Evolutionary conservation across 345 rosid genomes (phyloP).

Genomic region (Isatis tinctoria): DNA sequence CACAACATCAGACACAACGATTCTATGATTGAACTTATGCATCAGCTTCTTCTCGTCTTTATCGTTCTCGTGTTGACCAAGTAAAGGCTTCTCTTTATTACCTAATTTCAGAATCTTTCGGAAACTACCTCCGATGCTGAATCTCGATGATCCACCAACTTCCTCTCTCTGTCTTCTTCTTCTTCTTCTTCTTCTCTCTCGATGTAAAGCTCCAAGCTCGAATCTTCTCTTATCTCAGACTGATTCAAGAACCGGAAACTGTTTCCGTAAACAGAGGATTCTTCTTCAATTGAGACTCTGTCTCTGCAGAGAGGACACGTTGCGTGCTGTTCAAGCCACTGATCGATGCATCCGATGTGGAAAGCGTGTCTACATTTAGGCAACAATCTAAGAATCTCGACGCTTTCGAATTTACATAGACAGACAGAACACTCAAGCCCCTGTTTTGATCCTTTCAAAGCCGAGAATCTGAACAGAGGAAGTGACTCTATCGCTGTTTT

Average conservation of each 20-base stretch:
- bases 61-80: neutral
- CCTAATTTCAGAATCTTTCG: slow-evolving; percentile 39
- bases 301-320: slow-evolving; percentile 85
- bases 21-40: slow-evolving; percentile 66
- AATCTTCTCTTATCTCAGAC: slow-evolving; percentile 44
- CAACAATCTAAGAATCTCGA: slow-evolving; percentile 65
- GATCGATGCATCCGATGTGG: slow-evolving; percentile 77
- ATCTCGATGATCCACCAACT: slow-evolving; percentile 53
- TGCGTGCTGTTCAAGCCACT: slow-evolving; percentile 86
- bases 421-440: slow-evolving; percentile 93
- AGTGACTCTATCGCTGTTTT: slow-evolving; percentile 70
- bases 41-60: slow-evolving; percentile 28
- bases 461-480: slow-evolving; percentile 82
- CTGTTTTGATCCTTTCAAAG: slow-evolving; percentile 63
- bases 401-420: slow-evolving; percentile 73
- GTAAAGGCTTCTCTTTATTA: slow-evolving; percentile 27
- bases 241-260: slow-evolving; percentile 57
- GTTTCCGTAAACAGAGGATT: slow-evolving; percentile 42
- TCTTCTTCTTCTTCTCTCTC: slow-evolving; percentile 62
- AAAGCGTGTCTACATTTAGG: slow-evolving; percentile 90
- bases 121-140: slow-evolving; percentile 72
- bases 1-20: slow-evolving; percentile 66
- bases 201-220: slow-evolving; percentile 57
- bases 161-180: slow-evolving; percentile 20
- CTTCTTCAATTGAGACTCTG: slow-evolving; percentile 54